These are phyloP conservation scores for Hordeum marinum DNA, from an alignment of 176 grass and related monocot genomes.

Conservation along the genomic window DNA sequence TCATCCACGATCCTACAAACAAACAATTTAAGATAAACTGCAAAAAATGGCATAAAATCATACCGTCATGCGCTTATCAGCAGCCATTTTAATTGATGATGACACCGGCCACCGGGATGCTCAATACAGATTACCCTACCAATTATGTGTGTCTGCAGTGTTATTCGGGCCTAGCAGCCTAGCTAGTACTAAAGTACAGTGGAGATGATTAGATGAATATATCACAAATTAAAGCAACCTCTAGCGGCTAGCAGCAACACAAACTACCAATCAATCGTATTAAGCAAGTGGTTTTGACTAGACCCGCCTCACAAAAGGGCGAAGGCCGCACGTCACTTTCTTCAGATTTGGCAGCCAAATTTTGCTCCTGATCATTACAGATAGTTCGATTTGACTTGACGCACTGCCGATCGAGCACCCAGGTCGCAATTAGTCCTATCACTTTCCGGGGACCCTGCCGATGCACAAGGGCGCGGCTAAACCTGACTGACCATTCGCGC, in stretches of 20 bases:
- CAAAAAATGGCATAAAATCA: too few relatives aligned
- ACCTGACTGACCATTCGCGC: not conserved
- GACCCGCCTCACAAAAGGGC: not conserved
- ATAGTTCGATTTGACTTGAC: not conserved
- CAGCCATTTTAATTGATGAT: too few relatives aligned
- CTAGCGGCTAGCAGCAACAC: not conserved
- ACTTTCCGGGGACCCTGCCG: not conserved
- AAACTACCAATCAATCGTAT: not conserved
- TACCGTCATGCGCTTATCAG: too few relatives aligned
- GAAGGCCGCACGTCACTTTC: not conserved
- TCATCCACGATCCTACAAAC: too few relatives aligned
- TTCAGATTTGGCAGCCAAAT: slow-evolving; percentile 5
- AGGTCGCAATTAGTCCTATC: not conserved
- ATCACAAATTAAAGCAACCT: too few relatives aligned
- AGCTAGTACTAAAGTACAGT: too few relatives aligned
- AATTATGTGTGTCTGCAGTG: too few relatives aligned
- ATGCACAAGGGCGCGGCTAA: not conserved
- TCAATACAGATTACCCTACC: too few relatives aligned
- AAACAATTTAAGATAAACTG: too few relatives aligned
- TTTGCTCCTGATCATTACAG: slow-evolving; percentile 16
- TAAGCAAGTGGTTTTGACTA: slow-evolving; percentile 3
- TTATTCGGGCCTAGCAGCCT: too few relatives aligned
- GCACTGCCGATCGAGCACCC: not conserved
- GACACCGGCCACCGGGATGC: too few relatives aligned
- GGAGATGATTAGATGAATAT: too few relatives aligned